Conservation (phyloP, 495 filamentous ascomycete genomes). For the Pseudotulostoma volvatum region DNA sequence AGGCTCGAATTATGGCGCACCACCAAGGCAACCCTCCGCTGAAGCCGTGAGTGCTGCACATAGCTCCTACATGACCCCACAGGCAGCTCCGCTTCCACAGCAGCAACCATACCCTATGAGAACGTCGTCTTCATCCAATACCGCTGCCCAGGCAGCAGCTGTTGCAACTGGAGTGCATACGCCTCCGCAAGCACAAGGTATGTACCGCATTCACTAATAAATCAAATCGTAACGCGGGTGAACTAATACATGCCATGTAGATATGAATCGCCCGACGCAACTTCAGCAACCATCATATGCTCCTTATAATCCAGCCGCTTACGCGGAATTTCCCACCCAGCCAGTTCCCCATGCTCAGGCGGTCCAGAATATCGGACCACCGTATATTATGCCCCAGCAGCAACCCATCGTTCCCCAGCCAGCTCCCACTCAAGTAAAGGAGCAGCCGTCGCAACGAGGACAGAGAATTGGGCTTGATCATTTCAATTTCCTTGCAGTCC, state of each 20-base stretch:
- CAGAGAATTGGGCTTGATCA: conserved; percentile 85
- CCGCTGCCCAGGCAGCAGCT: conserved; percentile 20
- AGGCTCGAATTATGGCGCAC: conserved; percentile 33
- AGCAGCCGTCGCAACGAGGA: conserved; percentile 44
- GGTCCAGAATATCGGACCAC: conserved; percentile 9
- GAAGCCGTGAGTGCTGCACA: conserved; percentile 32
- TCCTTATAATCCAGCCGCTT: conserved; percentile 57
- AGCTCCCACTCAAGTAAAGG: conserved; percentile 23
- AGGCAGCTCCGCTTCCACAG: conserved; percentile 24
- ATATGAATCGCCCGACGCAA: conserved; percentile 22
- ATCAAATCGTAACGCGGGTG: no score
- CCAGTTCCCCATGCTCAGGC: conserved; percentile 5
- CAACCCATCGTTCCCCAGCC: conserved; percentile 23
- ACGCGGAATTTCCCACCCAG: conserved; percentile 39
- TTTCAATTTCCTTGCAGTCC: conserved; percentile 97
- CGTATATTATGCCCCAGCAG: conserved; percentile 23
- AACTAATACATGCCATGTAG: conserved; percentile 8
- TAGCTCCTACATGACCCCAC: conserved; percentile 27
- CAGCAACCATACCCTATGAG: conserved; percentile 22
- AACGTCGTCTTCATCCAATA: conserved; percentile 15
- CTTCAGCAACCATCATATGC: conserved; percentile 38
- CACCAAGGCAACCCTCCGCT: conserved; percentile 28
- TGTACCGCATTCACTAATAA: conserved; percentile 7
- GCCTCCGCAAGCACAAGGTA: conserved; percentile 23
- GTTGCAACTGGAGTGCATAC: conserved; percentile 19